Base-by-base conservation (phyloP, 805 yeast species). In the Starmerella sirachaensis region DNA sequence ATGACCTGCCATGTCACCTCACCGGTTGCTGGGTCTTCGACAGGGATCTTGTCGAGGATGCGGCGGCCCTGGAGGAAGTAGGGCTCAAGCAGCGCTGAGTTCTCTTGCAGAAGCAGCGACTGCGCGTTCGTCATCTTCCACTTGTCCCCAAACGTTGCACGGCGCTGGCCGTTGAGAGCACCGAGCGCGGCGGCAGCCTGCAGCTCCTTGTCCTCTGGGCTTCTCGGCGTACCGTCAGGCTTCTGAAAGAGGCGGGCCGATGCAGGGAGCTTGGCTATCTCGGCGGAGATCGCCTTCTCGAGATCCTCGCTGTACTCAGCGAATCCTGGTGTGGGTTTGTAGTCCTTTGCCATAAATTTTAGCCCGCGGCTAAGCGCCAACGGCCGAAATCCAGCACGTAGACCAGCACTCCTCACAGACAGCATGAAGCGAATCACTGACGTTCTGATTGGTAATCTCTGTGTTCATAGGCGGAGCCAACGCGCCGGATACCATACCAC, bases 31-130 rank as follows among this genome's bases (percentile, higher is more conserved):
- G 78, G 75, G 59, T 79, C 91, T 60, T 76, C 80, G 57, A 72
- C 80, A 30, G 94, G 93, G 42, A 82, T 72, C 61, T 82, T 82
- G 58, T 82, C 94, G 47, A 83, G 68, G 51, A 82, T 77, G 51
- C 72, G 66, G 33, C 78, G 76, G 26, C 77, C 71, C 18, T 68
- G 60, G 16, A 71, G 68, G 35, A 63, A 62, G 45, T 61, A 71
- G 54, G 68, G 68, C 46, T 61, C 60, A 52, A 81, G 68, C 56
- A 72, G 79, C 35, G 64, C 66, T 31, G 75, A 66, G 63, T 82
- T 82, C 53, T 69, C 74, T 43, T 67, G 58, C 54, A 66, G 76
- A 50, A 77, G 63, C 53, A 69, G 66, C 33, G 64, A 52, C 54
- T 78, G 74, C 41, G 65, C 70, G 45, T 61, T 64, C 29, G 71